Evolutionary conservation across 768 basidiomycete genomes (phyloP).

Genomic region (Harrya chromipes): DNA sequence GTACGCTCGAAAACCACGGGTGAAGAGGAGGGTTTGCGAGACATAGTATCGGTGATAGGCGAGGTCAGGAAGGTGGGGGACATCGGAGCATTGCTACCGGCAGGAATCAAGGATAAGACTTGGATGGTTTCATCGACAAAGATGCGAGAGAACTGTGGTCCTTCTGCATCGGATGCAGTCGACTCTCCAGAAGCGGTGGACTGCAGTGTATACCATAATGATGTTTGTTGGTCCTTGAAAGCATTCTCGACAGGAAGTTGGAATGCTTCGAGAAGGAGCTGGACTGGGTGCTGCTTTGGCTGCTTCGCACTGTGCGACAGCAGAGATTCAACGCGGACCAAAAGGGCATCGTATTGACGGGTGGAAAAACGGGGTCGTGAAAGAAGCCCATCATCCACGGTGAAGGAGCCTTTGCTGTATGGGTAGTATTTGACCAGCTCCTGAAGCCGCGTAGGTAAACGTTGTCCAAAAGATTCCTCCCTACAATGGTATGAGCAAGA

Average conservation of each 20-base stretch:
- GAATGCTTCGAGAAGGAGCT: constrained; percentile 62
- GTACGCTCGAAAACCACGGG: constrained; percentile 24
- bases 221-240: constrained; percentile 34
- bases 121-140: constrained; percentile 69
- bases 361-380: constrained; percentile 70
- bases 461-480: constrained; percentile 51
- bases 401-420: constrained; percentile 38
- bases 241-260: constrained; percentile 35
- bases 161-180: constrained; percentile 24
- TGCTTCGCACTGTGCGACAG: constrained; percentile 34
- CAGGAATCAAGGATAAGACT: constrained; percentile 48
- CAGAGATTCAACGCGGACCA: constrained; percentile 62
- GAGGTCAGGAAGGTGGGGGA: constrained; percentile 29
- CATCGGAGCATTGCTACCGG: constrained; percentile 33
- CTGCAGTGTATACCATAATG: constrained; percentile 57
- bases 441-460: constrained; percentile 66
- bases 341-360: constrained; percentile 57
- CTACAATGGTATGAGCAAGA: constrained; percentile 33
- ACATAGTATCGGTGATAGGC: constrained; percentile 34
- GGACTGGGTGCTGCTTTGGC: constrained; percentile 51
- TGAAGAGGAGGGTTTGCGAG: constrained; percentile 34
- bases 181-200: constrained; percentile 35
- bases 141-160: constrained; percentile 45
- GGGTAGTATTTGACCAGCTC: constrained; percentile 73
- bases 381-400: constrained; percentile 43